Conservation (phyloP, 23 red algal species). For the Agarophyton chilense region DNA sequence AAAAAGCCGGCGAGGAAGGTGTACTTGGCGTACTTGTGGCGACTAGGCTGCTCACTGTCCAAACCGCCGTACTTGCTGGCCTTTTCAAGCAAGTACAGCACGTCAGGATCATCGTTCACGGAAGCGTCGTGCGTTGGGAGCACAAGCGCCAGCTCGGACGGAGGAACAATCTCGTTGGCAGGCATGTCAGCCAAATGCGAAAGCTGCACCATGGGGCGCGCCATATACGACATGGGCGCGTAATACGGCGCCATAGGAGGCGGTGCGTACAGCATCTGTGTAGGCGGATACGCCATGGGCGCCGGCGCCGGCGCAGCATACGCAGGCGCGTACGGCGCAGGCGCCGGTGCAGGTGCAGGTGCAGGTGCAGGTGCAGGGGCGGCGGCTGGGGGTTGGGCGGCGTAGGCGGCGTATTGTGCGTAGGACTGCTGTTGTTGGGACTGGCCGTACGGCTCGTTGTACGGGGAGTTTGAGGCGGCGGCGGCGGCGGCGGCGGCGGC, state of each 20-base stretch:
- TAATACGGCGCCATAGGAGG: neutral
- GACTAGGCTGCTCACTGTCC: neutral
- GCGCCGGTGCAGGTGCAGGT: neutral
- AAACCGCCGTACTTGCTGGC: constrained; percentile 28
- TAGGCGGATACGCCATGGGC: neutral
- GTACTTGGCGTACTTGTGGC: constrained; percentile 63
- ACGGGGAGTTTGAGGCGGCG: neutral
- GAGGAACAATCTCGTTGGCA: constrained; percentile 11
- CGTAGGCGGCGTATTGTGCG: neutral
- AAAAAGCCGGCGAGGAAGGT: constrained; percentile 46
- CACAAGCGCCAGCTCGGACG: constrained; percentile 25
- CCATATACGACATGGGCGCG: constrained; percentile 13
- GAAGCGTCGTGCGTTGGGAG: neutral
- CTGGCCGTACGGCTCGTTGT: neutral
- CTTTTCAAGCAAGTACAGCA: constrained; percentile 31
- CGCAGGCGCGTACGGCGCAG: neutral
- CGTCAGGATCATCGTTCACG: constrained; percentile 1
- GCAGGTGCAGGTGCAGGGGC: too few species aligned
- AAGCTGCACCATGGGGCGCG: neutral
- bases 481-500: neutral
- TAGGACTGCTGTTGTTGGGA: neutral
- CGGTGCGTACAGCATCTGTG: neutral
- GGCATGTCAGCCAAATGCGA: neutral
- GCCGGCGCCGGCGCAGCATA: neutral
- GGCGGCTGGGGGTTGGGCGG: neutral